phyloP scores from a whole-genome alignment of 768 basidiomycete genomes.

The Lentinula edodes region DNA sequence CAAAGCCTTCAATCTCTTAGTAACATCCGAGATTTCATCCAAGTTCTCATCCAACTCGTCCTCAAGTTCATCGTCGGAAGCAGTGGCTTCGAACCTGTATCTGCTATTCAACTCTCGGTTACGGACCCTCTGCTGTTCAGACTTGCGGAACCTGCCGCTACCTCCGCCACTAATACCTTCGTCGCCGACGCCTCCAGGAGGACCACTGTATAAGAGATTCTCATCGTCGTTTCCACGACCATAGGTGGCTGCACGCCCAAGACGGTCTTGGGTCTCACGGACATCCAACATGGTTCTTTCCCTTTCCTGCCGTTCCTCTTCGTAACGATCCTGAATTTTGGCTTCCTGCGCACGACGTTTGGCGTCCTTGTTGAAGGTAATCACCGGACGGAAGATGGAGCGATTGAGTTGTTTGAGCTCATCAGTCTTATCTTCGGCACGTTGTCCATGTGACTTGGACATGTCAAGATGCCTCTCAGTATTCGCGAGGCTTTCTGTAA shows the following conservation, averaged over 20 bases:
- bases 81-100: constrained; percentile 89
- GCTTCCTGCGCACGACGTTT: constrained; percentile 66
- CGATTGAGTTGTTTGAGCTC: constrained; percentile 93
- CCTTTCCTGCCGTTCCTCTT: constrained; percentile 58
- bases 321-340: constrained; percentile 63
- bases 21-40: constrained; percentile 74
- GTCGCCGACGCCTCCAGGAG: constrained; percentile 15
- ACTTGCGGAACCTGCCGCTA: constrained; percentile 35
- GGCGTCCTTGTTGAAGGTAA: constrained; percentile 85
- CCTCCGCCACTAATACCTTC: constrained; percentile 25
- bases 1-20: constrained; percentile 73
- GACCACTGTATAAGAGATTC: constrained; percentile 12
- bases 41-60: constrained; percentile 92
- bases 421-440: constrained; percentile 89
- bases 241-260: constrained; percentile 41
- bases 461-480: constrained; percentile 75
- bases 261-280: constrained; percentile 60
- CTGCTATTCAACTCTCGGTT: constrained; percentile 71
- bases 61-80: constrained; percentile 90
- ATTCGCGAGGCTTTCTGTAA: constrained; percentile 56
- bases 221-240: constrained; percentile 24
- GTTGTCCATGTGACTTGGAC: constrained; percentile 73
- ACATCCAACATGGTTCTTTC: constrained; percentile 62
- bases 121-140: constrained; percentile 44
- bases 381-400: constrained; percentile 90